phyloP scores from a whole-genome alignment of 805 yeast genomes.

The Tetrapisispora nanseiensis region DNA sequence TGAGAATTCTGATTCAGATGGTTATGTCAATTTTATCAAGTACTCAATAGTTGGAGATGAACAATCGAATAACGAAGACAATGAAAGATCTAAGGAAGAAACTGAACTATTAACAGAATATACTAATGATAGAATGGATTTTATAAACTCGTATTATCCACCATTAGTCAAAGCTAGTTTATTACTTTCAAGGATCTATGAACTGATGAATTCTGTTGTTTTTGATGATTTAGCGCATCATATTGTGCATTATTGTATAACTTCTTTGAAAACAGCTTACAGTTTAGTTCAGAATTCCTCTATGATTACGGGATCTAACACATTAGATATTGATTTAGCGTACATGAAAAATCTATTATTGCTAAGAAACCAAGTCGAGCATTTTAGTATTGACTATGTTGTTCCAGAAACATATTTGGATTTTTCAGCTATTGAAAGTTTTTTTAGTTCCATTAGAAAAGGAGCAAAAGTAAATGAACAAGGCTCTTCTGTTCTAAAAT shows the following conservation, averaged over 20 bases:
- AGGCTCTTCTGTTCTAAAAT: conserved; percentile 30
- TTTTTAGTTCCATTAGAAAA: conserved; percentile 34
- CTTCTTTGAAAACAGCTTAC: conserved; percentile 48
- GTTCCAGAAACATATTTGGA: conserved; percentile 68
- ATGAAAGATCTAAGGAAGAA: not conserved
- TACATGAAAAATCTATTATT: conserved; percentile 63
- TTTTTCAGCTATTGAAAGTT: conserved; percentile 60
- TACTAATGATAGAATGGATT: not conserved
- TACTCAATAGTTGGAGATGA: not conserved
- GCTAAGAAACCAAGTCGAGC: conserved; percentile 57
- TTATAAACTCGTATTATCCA: conserved; percentile 45
- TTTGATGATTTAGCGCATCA: conserved; percentile 87
- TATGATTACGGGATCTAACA: conserved; percentile 10
- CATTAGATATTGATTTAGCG: conserved; percentile 51
- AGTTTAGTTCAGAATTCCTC: conserved; percentile 37
- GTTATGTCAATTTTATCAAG: not conserved
- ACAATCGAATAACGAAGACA: conserved; percentile 3
- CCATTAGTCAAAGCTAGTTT: conserved; percentile 64
- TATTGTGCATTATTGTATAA: conserved; percentile 67
- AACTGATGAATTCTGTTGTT: conserved; percentile 62
- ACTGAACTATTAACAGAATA: not conserved
- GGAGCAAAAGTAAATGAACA: not conserved
- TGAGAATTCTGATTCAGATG: not conserved
- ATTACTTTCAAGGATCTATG: conserved; percentile 67
- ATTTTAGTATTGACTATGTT: conserved; percentile 71